Base-by-base conservation (phyloP, 2,329 filamentous ascomycete genomes). In the Paracoccidioides lutzii region DNA sequence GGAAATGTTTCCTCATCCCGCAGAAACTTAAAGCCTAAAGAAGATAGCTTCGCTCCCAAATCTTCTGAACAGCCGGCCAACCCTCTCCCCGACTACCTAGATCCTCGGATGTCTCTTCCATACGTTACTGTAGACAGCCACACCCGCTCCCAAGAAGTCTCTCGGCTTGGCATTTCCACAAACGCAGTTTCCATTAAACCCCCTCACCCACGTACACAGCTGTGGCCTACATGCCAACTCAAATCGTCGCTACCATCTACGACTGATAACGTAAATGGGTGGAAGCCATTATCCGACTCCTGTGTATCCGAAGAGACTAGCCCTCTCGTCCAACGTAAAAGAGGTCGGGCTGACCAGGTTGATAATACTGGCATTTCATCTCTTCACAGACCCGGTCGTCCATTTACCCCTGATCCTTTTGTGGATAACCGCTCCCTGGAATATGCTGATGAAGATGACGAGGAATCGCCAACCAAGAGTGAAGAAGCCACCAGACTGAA, bases 401-500 rank as follows among this genome's bases (percentile, higher is more conserved):
- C 56, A 1, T 42, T 51, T 2, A 60, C 55, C 32, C 59, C 60
- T 37, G 60, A 62, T 35, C 60, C 60, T 7, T 62, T 62, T 45
- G 33, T 62, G 33, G 60, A 62, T 35, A 56, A 62, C 50, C 49
- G 52, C 9, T 62, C 57, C 44, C 62, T 57, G 32, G 62, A 56
- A 32, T 56, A 65, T 54, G 61, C 60, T 46, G 52, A 62, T 33
- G 60, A 63, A n/a, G 56, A 56, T 32, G 46, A 49, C 14, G 61
- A 66, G 22, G 52, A 52, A 22, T 67, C 65, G 22, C 55, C 54
- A 9, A 56, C 54, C 42, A 49, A 45, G 15, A 37, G 38, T 3
- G 71, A 73, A 37, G 71, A 73, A 40, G 68, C 71, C 38, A 63
- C 67, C 52, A 70, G 71, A 59, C 62, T 77, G 40, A 78, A 77